These are phyloP conservation scores for Mortierella antarctica DNA, from an alignment of 192 early-diverging fungal genomes.

Conservation along the genomic window DNA sequence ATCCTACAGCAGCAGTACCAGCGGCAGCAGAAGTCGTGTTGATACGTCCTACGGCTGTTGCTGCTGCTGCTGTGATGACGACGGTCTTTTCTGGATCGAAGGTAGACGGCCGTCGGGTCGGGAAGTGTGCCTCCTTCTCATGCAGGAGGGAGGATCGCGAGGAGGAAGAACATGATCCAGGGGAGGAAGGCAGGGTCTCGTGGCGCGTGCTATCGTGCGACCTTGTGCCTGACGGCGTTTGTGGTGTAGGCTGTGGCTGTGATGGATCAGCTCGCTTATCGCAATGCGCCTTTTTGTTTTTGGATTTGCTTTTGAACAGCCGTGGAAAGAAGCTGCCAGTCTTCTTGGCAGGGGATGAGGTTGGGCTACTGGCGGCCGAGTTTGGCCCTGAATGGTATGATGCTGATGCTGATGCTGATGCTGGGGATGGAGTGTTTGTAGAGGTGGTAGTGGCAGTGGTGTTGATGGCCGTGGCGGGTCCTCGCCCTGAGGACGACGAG, in stretches of 20 bases:
- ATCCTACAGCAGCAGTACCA: neutral
- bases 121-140: neutral
- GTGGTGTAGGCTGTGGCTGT: neutral
- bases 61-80: neutral
- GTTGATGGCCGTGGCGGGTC: constrained; percentile 1
- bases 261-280: neutral
- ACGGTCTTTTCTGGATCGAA: neutral
- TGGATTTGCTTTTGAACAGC: constrained; percentile 15
- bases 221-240: neutral
- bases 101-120: neutral
- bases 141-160: too few relatives aligned
- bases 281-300: neutral
- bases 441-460: neutral
- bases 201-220: neutral
- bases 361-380: too few relatives aligned
- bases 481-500: constrained; percentile 2
- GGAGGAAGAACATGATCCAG: too few relatives aligned
- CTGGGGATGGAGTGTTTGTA: neutral
- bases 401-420: neutral
- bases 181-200: neutral
- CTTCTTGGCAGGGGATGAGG: neutral
- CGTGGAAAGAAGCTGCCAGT: neutral
- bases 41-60: neutral
- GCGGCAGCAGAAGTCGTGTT: neutral
- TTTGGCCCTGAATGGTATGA: too few relatives aligned